Percentiles rank a stretch among this genome's conserved stretches.
Conservation (phyloP, 192 early-diverging fungal genomes). For the Gamsiella multidivaricata region DNA sequence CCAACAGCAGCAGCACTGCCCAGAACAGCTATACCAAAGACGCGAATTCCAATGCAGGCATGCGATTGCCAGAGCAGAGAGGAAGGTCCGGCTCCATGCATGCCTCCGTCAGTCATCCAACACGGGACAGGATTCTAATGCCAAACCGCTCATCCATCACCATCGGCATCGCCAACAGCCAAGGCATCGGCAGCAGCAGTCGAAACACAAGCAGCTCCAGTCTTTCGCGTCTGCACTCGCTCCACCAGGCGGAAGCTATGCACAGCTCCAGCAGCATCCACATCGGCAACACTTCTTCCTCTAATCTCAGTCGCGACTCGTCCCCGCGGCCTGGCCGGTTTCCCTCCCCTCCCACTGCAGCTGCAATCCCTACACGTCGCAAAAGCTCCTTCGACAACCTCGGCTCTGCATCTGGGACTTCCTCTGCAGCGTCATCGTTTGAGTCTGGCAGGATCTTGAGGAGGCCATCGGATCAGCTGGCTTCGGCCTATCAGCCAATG, state of each 20-base stretch:
- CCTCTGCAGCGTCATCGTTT: constrained; percentile 46
- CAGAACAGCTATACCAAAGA: neutral
- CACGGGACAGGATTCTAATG: constrained; percentile 47
- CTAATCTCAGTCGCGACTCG: constrained; percentile 36
- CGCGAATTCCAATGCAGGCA: neutral
- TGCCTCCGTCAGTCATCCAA: constrained; percentile 1
- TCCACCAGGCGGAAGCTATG: constrained; percentile 39
- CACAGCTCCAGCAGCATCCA: constrained; percentile 24
- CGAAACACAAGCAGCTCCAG: constrained; percentile 49
- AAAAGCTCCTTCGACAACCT: constrained; percentile 48
- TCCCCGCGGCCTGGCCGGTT: constrained; percentile 42
- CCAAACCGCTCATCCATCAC: constrained; percentile 51
- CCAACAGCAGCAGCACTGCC: neutral
- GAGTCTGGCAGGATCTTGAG: constrained; percentile 38
- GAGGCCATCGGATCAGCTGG: constrained; percentile 48
- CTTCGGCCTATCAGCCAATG: constrained; percentile 40
- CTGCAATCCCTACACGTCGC: constrained; percentile 42
- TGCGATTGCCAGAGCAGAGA: constrained; percentile 26
- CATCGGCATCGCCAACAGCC: constrained; percentile 51
- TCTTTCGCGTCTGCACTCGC: constrained; percentile 44
- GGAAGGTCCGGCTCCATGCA: constrained; percentile 18
- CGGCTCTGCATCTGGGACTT: constrained; percentile 40
- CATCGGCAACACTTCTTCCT: constrained; percentile 3
- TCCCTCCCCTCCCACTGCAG: constrained; percentile 30
- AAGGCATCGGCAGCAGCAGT: constrained; percentile 51